Base-by-base conservation (phyloP, 106 monocot species). In the Chionographis japonica region DNA sequence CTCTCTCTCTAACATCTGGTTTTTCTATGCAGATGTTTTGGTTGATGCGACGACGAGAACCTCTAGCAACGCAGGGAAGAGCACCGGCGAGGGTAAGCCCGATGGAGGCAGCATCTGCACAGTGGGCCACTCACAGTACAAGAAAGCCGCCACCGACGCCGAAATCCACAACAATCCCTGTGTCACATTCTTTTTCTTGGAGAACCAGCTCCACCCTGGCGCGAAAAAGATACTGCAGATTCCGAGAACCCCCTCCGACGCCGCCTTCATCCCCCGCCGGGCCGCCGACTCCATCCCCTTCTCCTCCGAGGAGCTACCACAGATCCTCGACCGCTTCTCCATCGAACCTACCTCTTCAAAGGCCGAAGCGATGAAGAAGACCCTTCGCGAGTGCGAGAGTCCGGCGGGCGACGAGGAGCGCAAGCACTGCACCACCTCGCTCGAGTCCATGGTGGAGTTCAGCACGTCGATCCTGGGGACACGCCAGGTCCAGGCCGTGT, bases 401-500 rank as follows among this genome's bases (percentile, higher is more conserved):
- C 79, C 75, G 12, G 50, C 74, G 37, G 59, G 41, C 10, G 46
- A 36, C 6, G 82, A 75, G 18, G 80, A 83, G 80, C 69, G 39
- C 41, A 83, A 75, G 68, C 14, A 11, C 12, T 90, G 86, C 46
- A 72, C 77, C 36, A 86, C 90, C 50, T 90, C 90, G 39, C 72
- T 90, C 56, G 90, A 90, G 65, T 86, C 83, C 49, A 86, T 90
- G 90, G 83, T 90, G 4, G 86, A 90, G 8, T 86, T 86, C 77
- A 59, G 46, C 58, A 75, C 68, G 36, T 14, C 74, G 3, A 78
- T 62, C 57, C 72, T 86, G 15, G 83, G 68, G 6, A 80, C 85
- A 5, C 62, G 54, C 16, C 35, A 78, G 6, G 57, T 90, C 20
- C 2, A 54, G n/a, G 80, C 75, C 6, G 39, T 62, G 4, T 85